Percentiles rank a stretch among this genome's conserved stretches.
These are phyloP conservation scores for Clonostachys solani DNA, from an alignment of 2,329 filamentous ascomycete genomes.

Conservation along the genomic window DNA sequence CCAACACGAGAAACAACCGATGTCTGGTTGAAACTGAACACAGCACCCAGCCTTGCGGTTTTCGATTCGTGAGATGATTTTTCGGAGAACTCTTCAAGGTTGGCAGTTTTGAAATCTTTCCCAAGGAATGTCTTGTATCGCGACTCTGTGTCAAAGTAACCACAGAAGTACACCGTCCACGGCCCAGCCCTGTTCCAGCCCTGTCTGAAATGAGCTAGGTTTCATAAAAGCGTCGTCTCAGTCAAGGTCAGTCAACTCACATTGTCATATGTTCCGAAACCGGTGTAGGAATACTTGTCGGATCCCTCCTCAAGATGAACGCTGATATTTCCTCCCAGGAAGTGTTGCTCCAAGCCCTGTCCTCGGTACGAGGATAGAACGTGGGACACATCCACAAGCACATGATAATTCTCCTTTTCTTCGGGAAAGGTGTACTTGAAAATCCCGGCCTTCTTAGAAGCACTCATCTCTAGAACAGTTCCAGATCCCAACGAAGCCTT, in stretches of 20 bases:
- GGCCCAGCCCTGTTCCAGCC: slow-evolving; percentile 61
- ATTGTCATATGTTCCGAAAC: slow-evolving; percentile 59
- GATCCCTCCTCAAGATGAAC: slow-evolving; percentile 35
- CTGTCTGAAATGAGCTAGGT: slow-evolving; percentile 12
- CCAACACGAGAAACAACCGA: slow-evolving; percentile 55
- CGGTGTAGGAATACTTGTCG: slow-evolving; percentile 44
- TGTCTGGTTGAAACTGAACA: slow-evolving; percentile 48
- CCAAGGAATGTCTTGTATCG: slow-evolving; percentile 40
- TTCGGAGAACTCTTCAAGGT: slow-evolving; percentile 23
- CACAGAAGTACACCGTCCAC: slow-evolving; percentile 63
- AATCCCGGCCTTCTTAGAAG: slow-evolving; percentile 51
- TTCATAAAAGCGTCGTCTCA: not conserved
- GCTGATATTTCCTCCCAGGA: slow-evolving; percentile 54
- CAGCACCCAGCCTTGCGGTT: slow-evolving; percentile 36
- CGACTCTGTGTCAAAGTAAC: slow-evolving; percentile 46
- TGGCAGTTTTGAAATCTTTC: slow-evolving; percentile 18
- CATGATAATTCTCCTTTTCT: slow-evolving; percentile 26
- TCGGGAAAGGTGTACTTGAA: slow-evolving; percentile 56
- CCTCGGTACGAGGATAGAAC: slow-evolving; percentile 59
- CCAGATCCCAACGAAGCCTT: slow-evolving; percentile 49
- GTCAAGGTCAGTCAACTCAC: slow-evolving; percentile 21
- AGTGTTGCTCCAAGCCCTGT: slow-evolving; percentile 56
- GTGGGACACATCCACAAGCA: slow-evolving; percentile 64
- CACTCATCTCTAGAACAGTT: slow-evolving; percentile 53
- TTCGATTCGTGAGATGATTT: slow-evolving; percentile 22